Conservation (phyloP, 257 asterid species). For the Mentha longifolia region DNA sequence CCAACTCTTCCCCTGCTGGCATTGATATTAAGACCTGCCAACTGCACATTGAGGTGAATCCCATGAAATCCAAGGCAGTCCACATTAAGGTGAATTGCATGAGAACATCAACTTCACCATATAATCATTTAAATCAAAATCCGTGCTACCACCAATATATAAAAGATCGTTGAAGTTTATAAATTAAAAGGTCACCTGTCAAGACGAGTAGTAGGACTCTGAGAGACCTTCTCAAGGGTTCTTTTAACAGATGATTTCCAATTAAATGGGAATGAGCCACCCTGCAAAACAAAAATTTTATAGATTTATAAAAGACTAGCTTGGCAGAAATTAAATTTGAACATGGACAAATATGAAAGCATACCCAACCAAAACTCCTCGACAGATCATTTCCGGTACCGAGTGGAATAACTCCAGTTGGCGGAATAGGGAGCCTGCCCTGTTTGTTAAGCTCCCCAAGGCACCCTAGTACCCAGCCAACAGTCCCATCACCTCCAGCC, state of each 20-base stretch:
- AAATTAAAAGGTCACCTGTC: conserved; percentile 63
- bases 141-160: conserved; percentile 1
- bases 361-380: conserved; percentile 96
- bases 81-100: neutral
- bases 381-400: conserved; percentile 99
- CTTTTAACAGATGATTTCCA: conserved; percentile 91
- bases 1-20: conserved; percentile 84
- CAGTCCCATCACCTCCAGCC: conserved; percentile 99
- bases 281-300: conserved; percentile 49
- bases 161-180: conserved; percentile 26
- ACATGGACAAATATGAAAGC: conserved; percentile 33
- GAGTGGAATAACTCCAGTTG: conserved; percentile 87
- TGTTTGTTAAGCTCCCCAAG: conserved; percentile 78
- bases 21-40: conserved; percentile 84
- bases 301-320: conserved; percentile 33
- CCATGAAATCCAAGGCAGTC: conserved; percentile 31
- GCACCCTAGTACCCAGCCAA: conserved; percentile 99
- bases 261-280: conserved; percentile 93
- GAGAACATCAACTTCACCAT: neutral
- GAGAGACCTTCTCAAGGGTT: conserved; percentile 69
- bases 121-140: neutral
- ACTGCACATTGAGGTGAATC: conserved; percentile 55
- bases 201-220: conserved; percentile 62
- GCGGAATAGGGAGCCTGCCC: conserved; percentile 73
- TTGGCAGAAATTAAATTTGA: conserved; percentile 21